Conservation (phyloP, 345 rosid genomes). For the Conringia planisiliqua region DNA sequence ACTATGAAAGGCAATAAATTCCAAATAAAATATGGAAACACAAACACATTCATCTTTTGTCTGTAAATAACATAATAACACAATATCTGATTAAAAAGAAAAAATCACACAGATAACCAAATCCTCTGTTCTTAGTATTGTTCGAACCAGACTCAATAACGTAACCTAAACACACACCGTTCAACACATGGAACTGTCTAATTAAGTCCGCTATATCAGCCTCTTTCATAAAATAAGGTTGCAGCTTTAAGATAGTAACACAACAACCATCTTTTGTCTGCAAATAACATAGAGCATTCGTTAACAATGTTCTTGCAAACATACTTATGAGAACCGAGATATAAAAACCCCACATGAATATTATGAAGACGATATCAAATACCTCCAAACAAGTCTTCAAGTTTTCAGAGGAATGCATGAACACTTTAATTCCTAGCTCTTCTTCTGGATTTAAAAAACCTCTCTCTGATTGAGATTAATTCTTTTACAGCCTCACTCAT, state of each 20-base stretch:
- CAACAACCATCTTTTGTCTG: neutral
- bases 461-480: conserved; percentile 20
- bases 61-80: neutral
- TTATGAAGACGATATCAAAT: neutral
- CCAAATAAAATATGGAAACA: neutral
- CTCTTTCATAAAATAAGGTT: too few relatives aligned
- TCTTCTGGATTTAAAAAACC: conserved; percentile 1
- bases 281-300: neutral
- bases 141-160: neutral
- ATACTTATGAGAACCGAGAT: neutral
- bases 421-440: too few relatives aligned
- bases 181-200: too few relatives aligned
- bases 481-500: conserved; percentile 19
- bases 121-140: neutral
- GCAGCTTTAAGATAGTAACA: neutral
- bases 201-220: too few relatives aligned
- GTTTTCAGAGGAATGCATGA: too few relatives aligned
- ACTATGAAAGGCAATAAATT: neutral
- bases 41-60: neutral
- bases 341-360: too few relatives aligned
- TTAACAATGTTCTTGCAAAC: neutral
- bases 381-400: neutral
- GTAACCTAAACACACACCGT: too few relatives aligned
- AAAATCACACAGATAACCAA: neutral
- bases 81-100: neutral